These are phyloP conservation scores for Balakata baccata DNA, from an alignment of 345 rosid species.

Conservation along the genomic window DNA sequence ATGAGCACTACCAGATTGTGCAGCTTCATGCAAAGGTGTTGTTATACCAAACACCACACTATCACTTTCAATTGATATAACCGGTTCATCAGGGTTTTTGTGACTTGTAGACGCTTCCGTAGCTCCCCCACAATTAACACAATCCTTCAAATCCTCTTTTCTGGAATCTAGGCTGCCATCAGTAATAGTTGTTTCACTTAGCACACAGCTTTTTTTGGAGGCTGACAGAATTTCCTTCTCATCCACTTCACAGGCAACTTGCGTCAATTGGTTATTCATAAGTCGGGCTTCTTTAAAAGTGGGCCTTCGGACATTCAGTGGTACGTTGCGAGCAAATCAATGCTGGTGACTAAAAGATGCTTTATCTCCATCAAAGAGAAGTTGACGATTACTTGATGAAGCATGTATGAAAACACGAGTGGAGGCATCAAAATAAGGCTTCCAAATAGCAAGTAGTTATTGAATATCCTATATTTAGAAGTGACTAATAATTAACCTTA, in stretches of 20 bases:
- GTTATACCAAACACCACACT: slow-evolving; percentile 41
- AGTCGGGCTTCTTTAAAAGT: slow-evolving; percentile 82
- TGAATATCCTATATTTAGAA: slow-evolving; percentile 63
- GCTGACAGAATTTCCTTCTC: slow-evolving; percentile 36
- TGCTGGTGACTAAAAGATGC: slow-evolving; percentile 58
- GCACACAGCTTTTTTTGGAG: slow-evolving; percentile 19
- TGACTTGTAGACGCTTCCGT: slow-evolving; percentile 36
- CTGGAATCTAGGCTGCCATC: slow-evolving; percentile 20
- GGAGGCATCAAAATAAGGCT: slow-evolving; percentile 80
- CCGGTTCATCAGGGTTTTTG: slow-evolving; percentile 29
- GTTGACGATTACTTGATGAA: slow-evolving; percentile 73
- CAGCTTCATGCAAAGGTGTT: slow-evolving; percentile 82
- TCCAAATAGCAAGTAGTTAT: slow-evolving; percentile 86
- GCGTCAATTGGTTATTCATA: slow-evolving; percentile 66
- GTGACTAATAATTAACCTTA: neutral
- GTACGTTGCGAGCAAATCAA: slow-evolving; percentile 52
- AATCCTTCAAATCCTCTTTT: slow-evolving; percentile 36
- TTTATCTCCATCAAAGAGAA: slow-evolving; percentile 68
- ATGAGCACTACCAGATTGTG: slow-evolving; percentile 49
- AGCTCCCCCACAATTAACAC: slow-evolving; percentile 24
- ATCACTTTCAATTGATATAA: slow-evolving; percentile 32
- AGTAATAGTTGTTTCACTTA: slow-evolving; percentile 23
- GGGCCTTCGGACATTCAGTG: slow-evolving; percentile 73
- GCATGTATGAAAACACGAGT: slow-evolving; percentile 70
- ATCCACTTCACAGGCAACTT: slow-evolving; percentile 54